These are phyloP conservation scores for Insectozyma bohioensis DNA, from an alignment of 1,139 yeast species.

Conservation along the genomic window DNA sequence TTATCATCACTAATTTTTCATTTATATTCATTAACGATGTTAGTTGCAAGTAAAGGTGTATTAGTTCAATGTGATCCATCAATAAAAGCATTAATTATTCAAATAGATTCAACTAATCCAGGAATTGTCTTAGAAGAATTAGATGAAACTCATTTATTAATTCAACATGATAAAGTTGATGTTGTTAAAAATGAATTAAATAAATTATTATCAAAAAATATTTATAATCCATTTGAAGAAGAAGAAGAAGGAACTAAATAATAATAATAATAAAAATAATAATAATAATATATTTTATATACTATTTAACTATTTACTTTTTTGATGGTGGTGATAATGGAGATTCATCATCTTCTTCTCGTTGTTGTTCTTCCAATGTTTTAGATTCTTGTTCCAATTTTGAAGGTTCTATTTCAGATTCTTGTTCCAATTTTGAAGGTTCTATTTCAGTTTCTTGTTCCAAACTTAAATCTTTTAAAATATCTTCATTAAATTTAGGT, in stretches of 20 bases:
- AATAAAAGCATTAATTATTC: constrained; percentile 78
- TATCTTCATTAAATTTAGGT: constrained; percentile 21
- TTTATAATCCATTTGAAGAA: constrained; percentile 81
- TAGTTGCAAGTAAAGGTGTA: constrained; percentile 47
- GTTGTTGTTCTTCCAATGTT: too few species aligned
- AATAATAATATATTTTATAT: too few species aligned
- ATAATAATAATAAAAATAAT: too few species aligned
- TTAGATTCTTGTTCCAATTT: too few species aligned
- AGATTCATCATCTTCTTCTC: constrained; percentile 2
- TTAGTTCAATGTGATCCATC: constrained; percentile 79
- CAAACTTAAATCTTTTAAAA: constrained; percentile 19
- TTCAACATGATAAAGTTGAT: constrained; percentile 73
- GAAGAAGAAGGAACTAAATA: constrained; percentile 57
- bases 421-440: too few species aligned
- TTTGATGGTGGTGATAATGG: constrained; percentile 12
- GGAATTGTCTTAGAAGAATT: constrained; percentile 82
- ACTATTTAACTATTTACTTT: constrained; percentile 39
- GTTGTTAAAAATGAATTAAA: constrained; percentile 77
- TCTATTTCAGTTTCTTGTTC: constrained; percentile 13
- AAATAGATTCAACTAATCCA: constrained; percentile 68
- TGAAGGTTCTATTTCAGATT: too few species aligned
- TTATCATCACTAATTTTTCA: neutral
- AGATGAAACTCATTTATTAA: constrained; percentile 85
- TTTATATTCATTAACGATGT: constrained; percentile 27
- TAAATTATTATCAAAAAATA: constrained; percentile 71